Evolutionary conservation across 1,139 yeast species (phyloP), one percentile per base, ranked within the genome.

Genomic region (Candida tetrigidarum): DNA sequence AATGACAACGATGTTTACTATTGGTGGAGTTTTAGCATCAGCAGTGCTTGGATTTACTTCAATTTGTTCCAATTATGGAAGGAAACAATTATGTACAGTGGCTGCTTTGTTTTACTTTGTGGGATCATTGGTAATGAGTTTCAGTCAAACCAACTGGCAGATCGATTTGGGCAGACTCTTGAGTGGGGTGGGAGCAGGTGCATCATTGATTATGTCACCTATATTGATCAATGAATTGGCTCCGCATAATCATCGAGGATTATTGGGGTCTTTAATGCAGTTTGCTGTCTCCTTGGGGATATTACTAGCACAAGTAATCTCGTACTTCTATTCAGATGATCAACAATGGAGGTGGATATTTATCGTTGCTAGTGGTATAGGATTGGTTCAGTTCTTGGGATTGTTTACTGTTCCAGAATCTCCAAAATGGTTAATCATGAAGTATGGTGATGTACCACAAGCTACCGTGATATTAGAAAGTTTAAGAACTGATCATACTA

Each of bases 391-490:
- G 45, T 67, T 65, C 46, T n/a, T 58, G 2, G 58, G 65, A 26
- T 53, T 71, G 20, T 62, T 67, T 50, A 60, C 71, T 2, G 62
- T 66, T 2, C 61, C 60, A 1, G 77, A 71, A 49, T 67, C 73
- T 25, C 76, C 76, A 2, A 71, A 70, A 53, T 71, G 77, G 77
- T 53, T 71, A 20, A 58, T 69, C 14, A 50, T 67, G 45, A 58
- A 62, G 40, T 55, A 55, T 6, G 67, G 68, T 7, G 69, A 69
- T 44, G 58, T 64, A 0, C 34, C 45, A 5, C 44, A 48, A 8
- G 77, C 77, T 3, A 60, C 63, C 1, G 38, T 43, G 3, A 65
- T 69, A 23, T 56, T 71, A 30, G 54, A 54, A 22, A 54, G 52
- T 15, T 54, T 69, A 36, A 53, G 76, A 29, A 59, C 74, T 6